Percentiles rank a stretch among this genome's conserved stretches.
Conservation (phyloP, 768 basidiomycete species). For the Cystofilobasidium capitatum region DNA sequence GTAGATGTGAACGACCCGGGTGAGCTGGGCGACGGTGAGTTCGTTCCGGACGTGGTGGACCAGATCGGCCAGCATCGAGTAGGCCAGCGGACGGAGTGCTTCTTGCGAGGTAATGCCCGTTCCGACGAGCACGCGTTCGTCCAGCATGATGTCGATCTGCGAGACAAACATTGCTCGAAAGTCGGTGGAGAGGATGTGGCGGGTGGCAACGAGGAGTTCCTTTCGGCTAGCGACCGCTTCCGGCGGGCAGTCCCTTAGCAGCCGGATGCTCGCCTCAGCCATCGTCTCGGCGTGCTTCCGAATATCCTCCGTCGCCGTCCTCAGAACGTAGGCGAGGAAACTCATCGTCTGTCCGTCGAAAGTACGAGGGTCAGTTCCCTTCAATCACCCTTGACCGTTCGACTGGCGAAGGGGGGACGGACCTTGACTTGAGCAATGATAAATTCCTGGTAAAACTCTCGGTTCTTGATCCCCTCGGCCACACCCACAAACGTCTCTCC, state of each 20-base stretch:
- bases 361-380: background rate
- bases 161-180: conserved; percentile 68
- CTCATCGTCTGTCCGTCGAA: conserved; percentile 60
- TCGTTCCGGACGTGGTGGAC: conserved; percentile 84
- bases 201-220: conserved; percentile 86
- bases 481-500: conserved; percentile 75
- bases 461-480: conserved; percentile 62
- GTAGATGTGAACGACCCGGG: conserved; percentile 69
- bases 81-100: conserved; percentile 71
- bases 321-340: conserved; percentile 79
- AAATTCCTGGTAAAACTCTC: conserved; percentile 65
- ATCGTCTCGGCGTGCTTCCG: conserved; percentile 71
- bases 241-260: conserved; percentile 85
- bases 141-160: conserved; percentile 77
- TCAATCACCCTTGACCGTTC: background rate
- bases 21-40: conserved; percentile 63
- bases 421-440: conserved; percentile 87
- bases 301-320: conserved; percentile 55
- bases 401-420: conserved; percentile 25
- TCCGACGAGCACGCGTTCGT: conserved; percentile 82
- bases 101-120: conserved; percentile 74
- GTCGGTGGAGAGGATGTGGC: conserved; percentile 72
- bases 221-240: conserved; percentile 72
- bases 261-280: conserved; percentile 66
- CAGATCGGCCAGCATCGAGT: conserved; percentile 81